A percentile compares a stretch with the other conserved stretches of the same genome.
Conservation (phyloP, 116 monocot genomes). For the Papilionanthe hybrid region DNA sequence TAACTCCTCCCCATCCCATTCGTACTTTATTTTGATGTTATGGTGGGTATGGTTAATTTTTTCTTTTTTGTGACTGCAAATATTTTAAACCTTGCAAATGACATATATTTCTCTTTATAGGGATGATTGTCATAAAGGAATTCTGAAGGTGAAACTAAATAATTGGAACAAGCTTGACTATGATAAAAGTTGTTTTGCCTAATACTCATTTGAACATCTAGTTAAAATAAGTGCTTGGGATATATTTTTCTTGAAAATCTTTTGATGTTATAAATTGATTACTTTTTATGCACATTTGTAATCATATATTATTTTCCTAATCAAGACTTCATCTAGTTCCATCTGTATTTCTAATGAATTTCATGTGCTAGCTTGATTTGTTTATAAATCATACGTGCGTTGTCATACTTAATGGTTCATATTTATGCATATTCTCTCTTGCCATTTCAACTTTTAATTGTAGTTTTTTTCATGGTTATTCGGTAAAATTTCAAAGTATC, state of each 20-base stretch:
- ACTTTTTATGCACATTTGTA: too few species aligned
- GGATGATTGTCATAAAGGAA: background rate
- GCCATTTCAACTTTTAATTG: background rate
- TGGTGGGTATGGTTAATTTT: background rate
- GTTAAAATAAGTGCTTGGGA: background rate
- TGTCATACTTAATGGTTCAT: background rate
- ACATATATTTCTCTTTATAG: background rate
- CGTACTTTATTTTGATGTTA: background rate
- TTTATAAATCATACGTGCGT: background rate
- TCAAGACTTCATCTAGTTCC: background rate
- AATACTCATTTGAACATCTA: background rate
- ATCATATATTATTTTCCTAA: background rate
- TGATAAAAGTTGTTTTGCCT: background rate
- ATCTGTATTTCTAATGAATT: background rate
- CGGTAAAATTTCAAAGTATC: background rate
- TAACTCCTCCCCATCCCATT: constrained; percentile 7
- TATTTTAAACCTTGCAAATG: background rate
- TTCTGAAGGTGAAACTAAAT: background rate
- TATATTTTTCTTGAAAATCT: background rate
- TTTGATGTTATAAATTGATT: too few species aligned
- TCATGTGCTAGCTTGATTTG: background rate
- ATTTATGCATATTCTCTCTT: background rate
- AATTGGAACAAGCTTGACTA: background rate
- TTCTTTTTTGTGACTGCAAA: background rate
- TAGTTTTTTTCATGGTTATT: background rate